A percentile compares a stretch with the other conserved stretches of the same genome.
Evolutionary conservation across 2,329 filamentous ascomycete species (phyloP).

Genomic region (Nectriaceae sp.): DNA sequence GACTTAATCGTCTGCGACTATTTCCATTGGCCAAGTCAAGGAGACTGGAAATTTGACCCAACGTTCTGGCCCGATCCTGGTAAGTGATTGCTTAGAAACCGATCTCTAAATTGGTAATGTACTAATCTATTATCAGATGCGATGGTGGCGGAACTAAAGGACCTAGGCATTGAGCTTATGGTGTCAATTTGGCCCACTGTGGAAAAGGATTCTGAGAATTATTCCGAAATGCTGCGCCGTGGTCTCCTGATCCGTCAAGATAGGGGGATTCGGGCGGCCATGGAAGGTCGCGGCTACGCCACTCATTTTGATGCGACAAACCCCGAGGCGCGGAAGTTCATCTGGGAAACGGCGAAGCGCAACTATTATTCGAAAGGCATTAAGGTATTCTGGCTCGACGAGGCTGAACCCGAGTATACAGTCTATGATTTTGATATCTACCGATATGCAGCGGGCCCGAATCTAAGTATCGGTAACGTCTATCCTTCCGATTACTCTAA

Average conservation of each 20-base stretch:
- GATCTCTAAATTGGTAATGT: background rate
- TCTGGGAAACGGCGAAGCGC: slow-evolving; percentile 60
- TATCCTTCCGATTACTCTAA: slow-evolving; percentile 60
- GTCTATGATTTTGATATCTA: slow-evolving; percentile 69
- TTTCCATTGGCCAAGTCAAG: slow-evolving; percentile 68
- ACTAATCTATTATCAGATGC: slow-evolving; percentile 40
- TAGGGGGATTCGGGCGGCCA: slow-evolving; percentile 57
- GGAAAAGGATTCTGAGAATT: slow-evolving; percentile 60
- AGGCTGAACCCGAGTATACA: slow-evolving; percentile 67
- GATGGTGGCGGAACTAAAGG: slow-evolving; percentile 63
- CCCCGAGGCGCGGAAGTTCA: slow-evolving; percentile 55
- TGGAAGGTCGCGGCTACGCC: slow-evolving; percentile 61
- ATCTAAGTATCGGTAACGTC: slow-evolving; percentile 54
- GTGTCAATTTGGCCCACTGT: slow-evolving; percentile 72
- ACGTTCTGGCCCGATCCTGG: slow-evolving; percentile 66
- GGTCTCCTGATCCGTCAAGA: slow-evolving; percentile 63
- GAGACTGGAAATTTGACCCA: slow-evolving; percentile 68
- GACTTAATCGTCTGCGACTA: slow-evolving; percentile 69
- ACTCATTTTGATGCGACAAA: slow-evolving; percentile 67
- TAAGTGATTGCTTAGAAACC: slow-evolving; percentile 22
- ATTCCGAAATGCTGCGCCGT: slow-evolving; percentile 60
- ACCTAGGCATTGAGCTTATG: slow-evolving; percentile 65
- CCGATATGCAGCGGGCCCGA: slow-evolving; percentile 39
- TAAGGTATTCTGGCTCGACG: slow-evolving; percentile 68
- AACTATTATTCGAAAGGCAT: slow-evolving; percentile 57